phyloP scores from a whole-genome alignment of 2,329 filamentous ascomycete species.

The Purpureocillium lavendulum region DNA sequence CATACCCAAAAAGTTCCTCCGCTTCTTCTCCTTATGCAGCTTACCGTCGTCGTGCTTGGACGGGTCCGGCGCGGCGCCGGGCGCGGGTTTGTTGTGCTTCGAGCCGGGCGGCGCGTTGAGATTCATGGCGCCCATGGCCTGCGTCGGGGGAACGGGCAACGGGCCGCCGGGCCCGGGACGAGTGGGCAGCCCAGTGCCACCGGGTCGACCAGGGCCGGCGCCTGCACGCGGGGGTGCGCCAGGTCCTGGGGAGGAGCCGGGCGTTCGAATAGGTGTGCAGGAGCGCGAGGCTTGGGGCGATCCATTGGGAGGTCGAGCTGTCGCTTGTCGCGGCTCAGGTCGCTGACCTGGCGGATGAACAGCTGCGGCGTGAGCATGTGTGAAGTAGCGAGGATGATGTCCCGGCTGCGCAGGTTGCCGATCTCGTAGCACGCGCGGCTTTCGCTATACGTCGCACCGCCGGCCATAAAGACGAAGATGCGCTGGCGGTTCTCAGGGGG shows the following conservation, averaged over 20 bases:
- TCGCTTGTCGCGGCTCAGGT: slow-evolving; percentile 67
- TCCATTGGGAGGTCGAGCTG: slow-evolving; percentile 76
- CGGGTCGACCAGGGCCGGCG: slow-evolving; percentile 2
- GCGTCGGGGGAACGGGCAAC: slow-evolving; percentile 35
- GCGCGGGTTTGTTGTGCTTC: slow-evolving; percentile 13
- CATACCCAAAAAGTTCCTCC: slow-evolving; percentile 47
- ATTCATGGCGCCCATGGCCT: slow-evolving; percentile 48
- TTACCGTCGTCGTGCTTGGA: slow-evolving; percentile 27
- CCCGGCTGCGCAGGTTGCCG: slow-evolving; percentile 61
- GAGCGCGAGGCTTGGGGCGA: slow-evolving; percentile 70
- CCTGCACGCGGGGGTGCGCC: slow-evolving; percentile 11
- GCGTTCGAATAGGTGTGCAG: slow-evolving; percentile 77
- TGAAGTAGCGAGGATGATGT: slow-evolving; percentile 81
- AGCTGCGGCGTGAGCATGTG: slow-evolving; percentile 86
- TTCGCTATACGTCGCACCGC: slow-evolving; percentile 90
- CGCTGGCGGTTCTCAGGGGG: slow-evolving; percentile 75
- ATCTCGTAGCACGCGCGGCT: slow-evolving; percentile 83
- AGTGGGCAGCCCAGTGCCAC: not conserved
- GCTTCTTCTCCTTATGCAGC: slow-evolving; percentile 53
- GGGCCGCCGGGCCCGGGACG: not conserved
- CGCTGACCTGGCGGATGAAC: slow-evolving; percentile 74
- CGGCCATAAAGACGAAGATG: slow-evolving; percentile 89
- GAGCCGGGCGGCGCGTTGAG: slow-evolving; percentile 21
- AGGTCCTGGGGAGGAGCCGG: slow-evolving; percentile 43
- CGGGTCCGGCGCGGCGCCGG: slow-evolving; percentile 11